Evolutionary conservation across 192 early-diverging fungal species (phyloP).

Genomic region (Entophlyctis luteolus): DNA sequence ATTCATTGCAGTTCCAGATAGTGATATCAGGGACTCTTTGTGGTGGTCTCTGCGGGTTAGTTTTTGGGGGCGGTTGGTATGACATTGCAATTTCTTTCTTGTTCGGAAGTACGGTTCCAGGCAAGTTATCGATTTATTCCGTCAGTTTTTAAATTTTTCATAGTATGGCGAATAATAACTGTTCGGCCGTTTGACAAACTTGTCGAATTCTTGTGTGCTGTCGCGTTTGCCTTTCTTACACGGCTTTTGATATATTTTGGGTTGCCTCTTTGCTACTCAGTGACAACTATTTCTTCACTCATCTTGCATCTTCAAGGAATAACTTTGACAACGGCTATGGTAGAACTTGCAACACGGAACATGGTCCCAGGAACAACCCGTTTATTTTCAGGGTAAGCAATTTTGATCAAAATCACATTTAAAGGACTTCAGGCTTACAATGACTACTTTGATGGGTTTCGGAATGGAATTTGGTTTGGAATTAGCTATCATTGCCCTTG

Average conservation of each 20-base stretch:
- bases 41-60: not conserved
- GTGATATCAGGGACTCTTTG: not conserved
- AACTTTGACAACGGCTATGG: slow-evolving; percentile 74
- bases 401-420: too few relatives aligned
- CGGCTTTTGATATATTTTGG: not conserved
- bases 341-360: slow-evolving; percentile 87
- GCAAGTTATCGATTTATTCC: not conserved
- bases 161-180: not conserved
- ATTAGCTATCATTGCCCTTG: not conserved
- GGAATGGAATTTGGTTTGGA: slow-evolving; percentile 19
- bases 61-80: not conserved
- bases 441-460: slow-evolving; percentile 47
- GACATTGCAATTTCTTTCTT: not conserved
- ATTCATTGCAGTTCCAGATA: not conserved
- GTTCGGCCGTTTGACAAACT: not conserved
- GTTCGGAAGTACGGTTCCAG: not conserved
- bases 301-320: slow-evolving; percentile 47
- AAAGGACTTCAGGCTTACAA: too few relatives aligned
- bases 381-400: slow-evolving; percentile 70
- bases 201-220: not conserved
- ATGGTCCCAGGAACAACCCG: slow-evolving; percentile 81
- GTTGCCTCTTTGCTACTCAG: not conserved
- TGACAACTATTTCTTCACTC: not conserved
- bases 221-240: not conserved
- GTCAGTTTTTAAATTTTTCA: too few relatives aligned